Evolutionary conservation across 495 filamentous ascomycete genomes (phyloP).

Genomic region (Cudoniella acicularis): DNA sequence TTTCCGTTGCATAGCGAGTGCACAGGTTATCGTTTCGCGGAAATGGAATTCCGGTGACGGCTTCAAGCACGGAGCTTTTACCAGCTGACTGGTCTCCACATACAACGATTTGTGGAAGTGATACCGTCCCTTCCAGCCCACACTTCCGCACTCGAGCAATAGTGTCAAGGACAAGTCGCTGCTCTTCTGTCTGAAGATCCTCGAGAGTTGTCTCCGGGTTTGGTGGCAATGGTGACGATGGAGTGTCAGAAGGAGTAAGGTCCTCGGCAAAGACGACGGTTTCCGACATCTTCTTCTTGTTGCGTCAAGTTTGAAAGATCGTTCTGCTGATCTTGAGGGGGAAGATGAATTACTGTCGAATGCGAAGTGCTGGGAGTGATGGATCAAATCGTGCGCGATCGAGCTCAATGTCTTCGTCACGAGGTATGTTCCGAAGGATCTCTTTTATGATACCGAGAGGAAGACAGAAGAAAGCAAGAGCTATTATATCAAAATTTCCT

Average conservation of each 20-base stretch:
- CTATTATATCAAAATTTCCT: too few relatives aligned
- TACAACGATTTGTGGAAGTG: conserved; percentile 40
- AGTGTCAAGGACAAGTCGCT: conserved; percentile 30
- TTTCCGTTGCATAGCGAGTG: conserved; percentile 50
- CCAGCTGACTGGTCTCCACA: conserved; percentile 57
- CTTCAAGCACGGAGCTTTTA: conserved; percentile 61
- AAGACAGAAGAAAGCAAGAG: too few relatives aligned
- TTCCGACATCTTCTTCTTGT: neutral
- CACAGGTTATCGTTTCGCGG: conserved; percentile 44
- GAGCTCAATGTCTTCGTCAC: too few relatives aligned
- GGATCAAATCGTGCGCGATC: too few relatives aligned
- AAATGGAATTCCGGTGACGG: conserved; percentile 58
- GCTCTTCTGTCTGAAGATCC: conserved; percentile 28
- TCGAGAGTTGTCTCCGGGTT: conserved; percentile 4
- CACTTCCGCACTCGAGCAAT: conserved; percentile 31
- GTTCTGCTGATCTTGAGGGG: too few relatives aligned
- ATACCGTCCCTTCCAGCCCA: conserved; percentile 46
- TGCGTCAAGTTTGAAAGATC: too few relatives aligned
- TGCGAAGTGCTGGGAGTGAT: too few relatives aligned
- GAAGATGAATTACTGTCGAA: too few relatives aligned
- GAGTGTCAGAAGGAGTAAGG: neutral
- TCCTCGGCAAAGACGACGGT: neutral
- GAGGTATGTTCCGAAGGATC: too few relatives aligned
- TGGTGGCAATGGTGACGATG: too few relatives aligned
- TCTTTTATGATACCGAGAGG: too few relatives aligned